Percentiles rank a stretch among this genome's conserved stretches.
These are phyloP conservation scores for Dunaliella primolecta DNA, from an alignment of 139 green algal species.

Conservation along the genomic window DNA sequence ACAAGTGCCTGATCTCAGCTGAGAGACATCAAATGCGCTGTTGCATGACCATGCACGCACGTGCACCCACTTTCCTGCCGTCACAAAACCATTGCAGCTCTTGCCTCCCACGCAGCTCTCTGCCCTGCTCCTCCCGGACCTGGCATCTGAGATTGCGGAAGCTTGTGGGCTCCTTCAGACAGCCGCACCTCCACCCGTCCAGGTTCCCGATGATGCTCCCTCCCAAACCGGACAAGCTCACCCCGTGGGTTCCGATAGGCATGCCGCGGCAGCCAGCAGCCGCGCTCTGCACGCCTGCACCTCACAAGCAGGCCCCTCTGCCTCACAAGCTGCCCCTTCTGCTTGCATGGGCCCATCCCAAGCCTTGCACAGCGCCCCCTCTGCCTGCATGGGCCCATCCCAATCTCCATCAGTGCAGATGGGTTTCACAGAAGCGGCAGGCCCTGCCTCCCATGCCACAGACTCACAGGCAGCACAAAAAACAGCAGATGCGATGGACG, in stretches of 20 bases:
- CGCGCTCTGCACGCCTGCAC: not conserved
- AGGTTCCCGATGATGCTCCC: not conserved
- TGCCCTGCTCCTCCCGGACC: not conserved
- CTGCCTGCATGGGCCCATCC: not conserved
- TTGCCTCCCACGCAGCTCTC: not conserved
- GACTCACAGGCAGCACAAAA: not conserved
- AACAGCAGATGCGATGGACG: constrained; percentile 16
- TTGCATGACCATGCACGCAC: constrained; percentile 2
- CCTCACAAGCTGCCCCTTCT: constrained; percentile 9
- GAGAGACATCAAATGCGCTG: not conserved
- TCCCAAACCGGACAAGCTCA: too few species aligned
- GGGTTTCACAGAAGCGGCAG: constrained; percentile 15
- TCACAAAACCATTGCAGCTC: not conserved
- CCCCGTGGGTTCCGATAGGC: not conserved
- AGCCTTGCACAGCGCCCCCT: constrained; percentile 2
- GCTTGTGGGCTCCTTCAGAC: not conserved
- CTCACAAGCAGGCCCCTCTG: not conserved
- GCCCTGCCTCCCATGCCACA: not conserved
- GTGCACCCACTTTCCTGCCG: not conserved
- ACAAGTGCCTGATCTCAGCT: not conserved
- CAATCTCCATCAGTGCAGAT: constrained; percentile 5
- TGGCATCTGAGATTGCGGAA: not conserved
- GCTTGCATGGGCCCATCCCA: not conserved
- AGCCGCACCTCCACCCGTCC: not conserved
- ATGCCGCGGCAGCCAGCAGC: not conserved